Evolutionary conservation across 2,329 filamentous ascomycete genomes (phyloP).

Genomic region (Epichloe gansuensis): DNA sequence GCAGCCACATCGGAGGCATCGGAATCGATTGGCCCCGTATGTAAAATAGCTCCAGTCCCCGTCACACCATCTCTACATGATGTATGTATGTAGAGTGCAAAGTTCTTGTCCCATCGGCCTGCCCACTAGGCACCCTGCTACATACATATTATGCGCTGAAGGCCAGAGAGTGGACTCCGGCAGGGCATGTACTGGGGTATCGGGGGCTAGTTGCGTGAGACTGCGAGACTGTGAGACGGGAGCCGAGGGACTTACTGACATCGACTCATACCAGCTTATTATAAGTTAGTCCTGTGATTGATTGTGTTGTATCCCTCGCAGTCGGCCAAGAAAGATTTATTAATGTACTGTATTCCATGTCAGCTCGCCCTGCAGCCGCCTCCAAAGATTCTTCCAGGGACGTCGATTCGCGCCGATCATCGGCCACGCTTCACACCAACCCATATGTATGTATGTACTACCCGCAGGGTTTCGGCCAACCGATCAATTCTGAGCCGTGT

Average conservation of each 20-base stretch:
- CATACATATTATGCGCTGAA: not conserved
- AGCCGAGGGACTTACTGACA: slow-evolving; percentile 1
- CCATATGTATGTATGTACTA: too few relatives aligned
- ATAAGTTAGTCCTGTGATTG: not conserved
- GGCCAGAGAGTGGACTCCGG: not conserved
- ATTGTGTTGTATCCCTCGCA: not conserved
- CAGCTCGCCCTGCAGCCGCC: slow-evolving; percentile 4
- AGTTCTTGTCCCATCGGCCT: not conserved
- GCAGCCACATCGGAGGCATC: not conserved
- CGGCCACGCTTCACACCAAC: too few relatives aligned
- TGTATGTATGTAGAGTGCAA: not conserved
- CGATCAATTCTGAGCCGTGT: too few relatives aligned
- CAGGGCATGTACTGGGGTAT: not conserved
- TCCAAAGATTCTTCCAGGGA: not conserved
- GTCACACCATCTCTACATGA: not conserved
- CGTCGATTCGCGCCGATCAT: not conserved
- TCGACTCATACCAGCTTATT: not conserved
- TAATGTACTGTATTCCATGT: not conserved
- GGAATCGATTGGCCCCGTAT: not conserved
- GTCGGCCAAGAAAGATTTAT: too few relatives aligned
- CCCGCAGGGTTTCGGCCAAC: too few relatives aligned
- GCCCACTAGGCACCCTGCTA: not conserved
- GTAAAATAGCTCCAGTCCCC: not conserved
- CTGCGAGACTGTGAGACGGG: slow-evolving; percentile 4
- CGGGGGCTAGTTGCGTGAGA: not conserved